Evolutionary conservation across 208 protist genomes (phyloP).

Genomic region (Crithidia brevicula): DNA sequence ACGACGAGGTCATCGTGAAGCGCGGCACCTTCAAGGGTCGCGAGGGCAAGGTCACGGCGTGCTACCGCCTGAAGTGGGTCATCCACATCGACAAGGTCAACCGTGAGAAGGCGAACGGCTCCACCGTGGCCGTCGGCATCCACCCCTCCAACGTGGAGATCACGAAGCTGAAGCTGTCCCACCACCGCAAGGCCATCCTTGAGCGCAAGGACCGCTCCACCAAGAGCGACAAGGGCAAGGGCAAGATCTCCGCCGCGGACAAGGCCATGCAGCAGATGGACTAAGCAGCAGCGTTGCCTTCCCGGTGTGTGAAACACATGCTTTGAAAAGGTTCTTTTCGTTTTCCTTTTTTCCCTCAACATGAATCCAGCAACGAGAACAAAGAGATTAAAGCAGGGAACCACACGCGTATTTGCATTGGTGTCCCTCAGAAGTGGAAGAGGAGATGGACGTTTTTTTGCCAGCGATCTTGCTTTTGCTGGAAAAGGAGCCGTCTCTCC

Average conservation of each 20-base stretch:
- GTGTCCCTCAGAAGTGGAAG: too few relatives aligned
- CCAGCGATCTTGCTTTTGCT: too few relatives aligned
- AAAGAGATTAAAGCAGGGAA: not conserved
- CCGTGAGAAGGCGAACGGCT: slow-evolving; percentile 97
- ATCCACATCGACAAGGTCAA: slow-evolving; percentile 99
- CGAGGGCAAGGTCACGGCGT: slow-evolving; percentile 97
- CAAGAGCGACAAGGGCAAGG: slow-evolving; percentile 93
- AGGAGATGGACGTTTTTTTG: too few relatives aligned
- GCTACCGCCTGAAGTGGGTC: slow-evolving; percentile 99
- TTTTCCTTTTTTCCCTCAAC: slow-evolving; percentile 23
- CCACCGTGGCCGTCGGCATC: slow-evolving; percentile 95
- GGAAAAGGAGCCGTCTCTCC: too few relatives aligned
- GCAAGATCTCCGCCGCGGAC: slow-evolving; percentile 90
- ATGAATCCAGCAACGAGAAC: not conserved
- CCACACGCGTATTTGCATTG: too few relatives aligned
- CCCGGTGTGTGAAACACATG: slow-evolving; percentile 28
- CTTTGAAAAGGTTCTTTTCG: slow-evolving; percentile 3
- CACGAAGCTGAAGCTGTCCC: slow-evolving; percentile 99
- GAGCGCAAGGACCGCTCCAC: slow-evolving; percentile 92
- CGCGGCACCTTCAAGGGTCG: slow-evolving; percentile 96
- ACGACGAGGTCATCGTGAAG: slow-evolving; percentile 98
- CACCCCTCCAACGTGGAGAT: slow-evolving; percentile 99
- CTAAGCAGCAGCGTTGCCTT: slow-evolving; percentile 35
- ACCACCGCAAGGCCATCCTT: slow-evolving; percentile 98
- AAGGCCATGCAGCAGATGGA: slow-evolving; percentile 95